Evolutionary conservation across 2,329 filamentous ascomycete genomes (phyloP).

Genomic region (Trichoderma lentiforme): DNA sequence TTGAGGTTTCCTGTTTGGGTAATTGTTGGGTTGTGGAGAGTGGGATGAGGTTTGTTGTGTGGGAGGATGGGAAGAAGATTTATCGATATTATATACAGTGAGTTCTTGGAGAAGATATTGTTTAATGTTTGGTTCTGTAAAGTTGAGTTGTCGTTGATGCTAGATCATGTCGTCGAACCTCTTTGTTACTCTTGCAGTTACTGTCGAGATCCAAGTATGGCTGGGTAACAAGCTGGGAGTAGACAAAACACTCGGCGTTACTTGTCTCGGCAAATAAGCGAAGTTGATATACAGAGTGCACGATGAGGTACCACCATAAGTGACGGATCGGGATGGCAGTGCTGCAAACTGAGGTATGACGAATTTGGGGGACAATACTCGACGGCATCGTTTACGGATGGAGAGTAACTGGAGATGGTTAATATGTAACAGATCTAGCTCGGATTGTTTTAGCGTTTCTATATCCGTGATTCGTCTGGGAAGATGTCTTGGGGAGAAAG

Average conservation of each 20-base stretch:
- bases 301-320: not conserved
- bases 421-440: not conserved
- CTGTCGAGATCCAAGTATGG: too few species aligned
- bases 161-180: not conserved
- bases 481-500: not conserved
- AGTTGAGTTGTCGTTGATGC: not conserved
- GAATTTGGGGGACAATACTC: not conserved
- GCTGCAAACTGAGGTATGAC: not conserved
- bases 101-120: not conserved
- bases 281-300: not conserved
- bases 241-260: not conserved
- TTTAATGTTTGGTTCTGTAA: not conserved
- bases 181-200: not conserved
- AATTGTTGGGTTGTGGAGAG: not conserved
- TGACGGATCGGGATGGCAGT: not conserved
- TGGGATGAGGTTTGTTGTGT: not conserved
- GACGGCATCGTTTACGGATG: not conserved
- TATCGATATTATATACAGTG: not conserved
- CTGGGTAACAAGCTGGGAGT: not conserved
- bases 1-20: not conserved
- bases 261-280: constrained; percentile 2
- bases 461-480: not conserved
- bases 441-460: not conserved
- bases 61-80: not conserved
- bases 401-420: not conserved